These are phyloP conservation scores for Nemania bipapillata DNA, from an alignment of 2,329 filamentous ascomycete genomes.

Conservation along the genomic window DNA sequence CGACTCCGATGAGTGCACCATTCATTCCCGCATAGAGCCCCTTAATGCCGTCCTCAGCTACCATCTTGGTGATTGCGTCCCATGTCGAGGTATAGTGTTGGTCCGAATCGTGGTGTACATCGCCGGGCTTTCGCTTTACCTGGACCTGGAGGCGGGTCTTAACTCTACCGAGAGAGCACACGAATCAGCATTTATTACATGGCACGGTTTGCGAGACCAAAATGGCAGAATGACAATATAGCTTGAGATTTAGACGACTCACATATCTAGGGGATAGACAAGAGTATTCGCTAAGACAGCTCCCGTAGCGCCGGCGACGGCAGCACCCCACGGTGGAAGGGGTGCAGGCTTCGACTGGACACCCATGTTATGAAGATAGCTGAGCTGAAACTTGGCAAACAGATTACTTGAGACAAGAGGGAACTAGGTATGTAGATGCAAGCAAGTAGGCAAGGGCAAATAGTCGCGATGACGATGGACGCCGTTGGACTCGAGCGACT, in stretches of 20 bases:
- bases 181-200: conserved; percentile 31
- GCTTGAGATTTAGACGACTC: conserved; percentile 53
- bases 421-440: conserved; percentile 18
- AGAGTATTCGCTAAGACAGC: conserved; percentile 94
- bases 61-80: conserved; percentile 88
- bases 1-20: conserved; percentile 88
- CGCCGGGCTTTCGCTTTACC: conserved; percentile 71
- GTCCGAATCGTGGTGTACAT: conserved; percentile 59
- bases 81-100: conserved; percentile 86
- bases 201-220: conserved; percentile 8
- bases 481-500: conserved; percentile 13
- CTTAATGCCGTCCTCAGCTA: conserved; percentile 78
- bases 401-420: conserved; percentile 9
- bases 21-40: conserved; percentile 91
- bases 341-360: conserved; percentile 71
- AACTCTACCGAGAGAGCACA: conserved; percentile 67
- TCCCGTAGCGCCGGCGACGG: conserved; percentile 89
- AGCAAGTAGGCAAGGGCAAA: conserved; percentile 23
- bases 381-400: conserved; percentile 5
- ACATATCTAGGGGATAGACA: conserved; percentile 98
- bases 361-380: conserved; percentile 56
- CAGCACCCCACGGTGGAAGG: conserved; percentile 91
- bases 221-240: conserved; percentile 37
- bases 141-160: conserved; percentile 98
- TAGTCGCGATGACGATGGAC: conserved; percentile 14